Base-by-base conservation (phyloP, 1,139 yeast genomes). In the Protomyces inundatus region DNA sequence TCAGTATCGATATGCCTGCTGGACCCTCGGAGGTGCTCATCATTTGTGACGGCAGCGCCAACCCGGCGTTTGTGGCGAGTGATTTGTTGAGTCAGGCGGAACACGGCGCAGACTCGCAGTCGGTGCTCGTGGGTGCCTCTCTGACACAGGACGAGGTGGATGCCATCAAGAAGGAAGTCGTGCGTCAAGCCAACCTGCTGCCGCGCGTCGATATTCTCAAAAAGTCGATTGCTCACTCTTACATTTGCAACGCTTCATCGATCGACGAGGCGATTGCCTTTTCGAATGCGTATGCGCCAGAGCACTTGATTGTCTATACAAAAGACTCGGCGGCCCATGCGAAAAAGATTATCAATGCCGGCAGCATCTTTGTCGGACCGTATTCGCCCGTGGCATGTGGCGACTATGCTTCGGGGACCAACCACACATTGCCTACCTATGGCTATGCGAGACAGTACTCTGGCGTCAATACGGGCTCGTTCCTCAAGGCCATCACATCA, bases 1-100 rank as follows among this genome's bases (percentile, higher is more conserved):
- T 97, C 73, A 88, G 96, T 40, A 95, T 93, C 70, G 99, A 93
- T 76, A 91, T 93, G 98, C 99, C 99, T 56, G 99, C 99, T 33
- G 99, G 99, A 4, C 99, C 99, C 35, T 88, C 96, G 63, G 99
- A 93, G 77, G 99, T 93, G 14, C 81, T 93, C 68, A 98, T 93
- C 16, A 81, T 93, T 71, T 96, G 97, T 54, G 99, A 93, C 75
- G 82, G 80, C 66, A 73, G 82, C 57, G 90, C 98, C 4, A 96
- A 90, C 76, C 91, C 96, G 14, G 96, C 91, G 71, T 93, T 89
- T 76, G 98, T 93, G 45, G 98, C 98, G 32, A 84, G 93, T 70
- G 99, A 93, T 74, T 81, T 93, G 73, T 81, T 93, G 67, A 91
- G 98, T 0, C 99, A 93, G 79, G 99, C 99, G 36, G 99, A 93